Evolutionary conservation across 306 rosid genomes (phyloP), one percentile per base, ranked within the genome.

Genomic region (Cicer yamashitae): DNA sequence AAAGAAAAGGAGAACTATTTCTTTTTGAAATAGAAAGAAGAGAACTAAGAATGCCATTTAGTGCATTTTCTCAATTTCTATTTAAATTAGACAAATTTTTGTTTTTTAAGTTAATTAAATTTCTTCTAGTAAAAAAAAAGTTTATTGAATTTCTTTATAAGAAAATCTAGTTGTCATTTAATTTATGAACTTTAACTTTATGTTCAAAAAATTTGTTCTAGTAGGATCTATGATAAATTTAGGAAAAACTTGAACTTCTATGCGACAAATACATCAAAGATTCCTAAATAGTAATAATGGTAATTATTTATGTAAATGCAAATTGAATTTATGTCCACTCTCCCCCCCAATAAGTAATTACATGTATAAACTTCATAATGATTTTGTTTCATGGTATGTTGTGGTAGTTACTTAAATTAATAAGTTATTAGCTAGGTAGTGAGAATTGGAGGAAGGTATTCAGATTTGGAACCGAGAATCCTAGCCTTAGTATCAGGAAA

Each of bases 401-500:
- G 37, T 30, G 37, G 6, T 30, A 4, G 37, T 30, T 30, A 30
- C 6, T 30, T 30, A 30, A 30, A 30, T 4, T 30, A 30, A 30
- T 30, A 30, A 30, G 40, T 40, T 48, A 46, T 9, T 25, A 12
- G 57, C 53, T 76, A 84, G 47, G 88, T 81, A 73, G 88, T 84
- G 70, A 84, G 85, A 60, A 84, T 78, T 51, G 85, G 77, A 57
- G 79, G 83, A 70, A 84, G 81, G 45, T 40, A 78, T 6, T 74
- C 79, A 54, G 83, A 57, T 44, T 50, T 81, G 53, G 76, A 2
- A 46, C 85, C 85, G 0, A 81, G 60, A 77, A 84, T 65, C 60
- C 39, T 13, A 70, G 88, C 88, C 51, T 78, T 74, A 34, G 88
- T 81, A 70, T 84, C 88, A 74, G 88, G 88, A 70, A 84, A 84